Base-by-base conservation (phyloP, 1,139 yeast genomes). In the Fermentozyma sake region DNA sequence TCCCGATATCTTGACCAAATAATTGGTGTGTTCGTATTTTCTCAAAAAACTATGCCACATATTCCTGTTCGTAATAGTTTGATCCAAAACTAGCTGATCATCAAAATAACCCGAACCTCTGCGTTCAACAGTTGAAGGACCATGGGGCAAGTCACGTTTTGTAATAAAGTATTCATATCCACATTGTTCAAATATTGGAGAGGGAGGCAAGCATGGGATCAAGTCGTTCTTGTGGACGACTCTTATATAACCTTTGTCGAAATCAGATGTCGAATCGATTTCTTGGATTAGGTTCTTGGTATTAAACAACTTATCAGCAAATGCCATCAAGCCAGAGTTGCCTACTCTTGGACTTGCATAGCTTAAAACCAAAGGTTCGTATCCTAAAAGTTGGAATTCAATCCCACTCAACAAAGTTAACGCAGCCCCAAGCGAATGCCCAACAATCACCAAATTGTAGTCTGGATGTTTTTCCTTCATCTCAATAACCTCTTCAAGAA, bases 341-440 rank as follows among this genome's bases (percentile, higher is more conserved):
- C 84, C 86, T 16, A 80, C 55, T 40, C 71, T 71, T 1, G 87
- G 84, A 13, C 75, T 63, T 3, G 80, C 89, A 52, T 59, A 75
- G 0, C 79, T 66, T 7, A 79, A 52, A 1, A 79, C 72, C 22
- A 68, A 49, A 0, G 81, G 79, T 5, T 63, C 50, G 29, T 56
- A 58, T 0, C 82, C 83, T 44, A 70, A 42, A 6, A 70, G 39
- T 34, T 61, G 60, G 31, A 75, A 61, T 42, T 80, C 87, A 14
- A 76, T 60, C 0, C 81, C 87, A 7, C 75, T 65, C 20, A 82
- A 52, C 9, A 65, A 51, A 0, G 86, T 79, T 31, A 79, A 52
- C 0, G 86, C 85, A 3, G 79, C 91, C 2, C 91, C 93, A 16
- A 81, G 50, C 0, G 91, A 81, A 52, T 81, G 91, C 0, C 91